Percentiles rank a stretch among this genome's conserved stretches.
phyloP scores from a whole-genome alignment of 2,329 filamentous ascomycete species.

The Aspergillus udagawae region DNA sequence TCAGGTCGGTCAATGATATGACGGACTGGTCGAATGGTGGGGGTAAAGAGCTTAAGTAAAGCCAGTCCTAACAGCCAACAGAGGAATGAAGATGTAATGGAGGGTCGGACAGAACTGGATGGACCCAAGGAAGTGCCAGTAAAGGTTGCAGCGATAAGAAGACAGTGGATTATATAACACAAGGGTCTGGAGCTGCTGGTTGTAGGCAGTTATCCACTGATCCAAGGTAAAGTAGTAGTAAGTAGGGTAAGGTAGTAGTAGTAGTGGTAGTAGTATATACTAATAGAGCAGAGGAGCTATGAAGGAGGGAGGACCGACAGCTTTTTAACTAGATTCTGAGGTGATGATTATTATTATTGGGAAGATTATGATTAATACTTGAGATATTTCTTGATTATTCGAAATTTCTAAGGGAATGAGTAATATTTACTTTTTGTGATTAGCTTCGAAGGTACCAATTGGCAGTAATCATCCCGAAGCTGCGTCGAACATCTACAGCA shows the following conservation, averaged over 20 bases:
- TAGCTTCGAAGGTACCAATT: background rate
- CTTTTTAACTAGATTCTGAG: background rate
- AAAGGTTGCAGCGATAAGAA: conserved; percentile 1
- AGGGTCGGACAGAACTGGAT: conserved; percentile 2
- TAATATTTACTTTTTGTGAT: background rate
- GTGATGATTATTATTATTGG: background rate
- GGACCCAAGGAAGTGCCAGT: background rate
- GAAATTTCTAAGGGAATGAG: background rate
- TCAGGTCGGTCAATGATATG: conserved; percentile 14
- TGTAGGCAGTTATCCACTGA: conserved; percentile 2
- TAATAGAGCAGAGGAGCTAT: background rate
- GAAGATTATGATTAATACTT: background rate
- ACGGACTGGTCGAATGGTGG: conserved; percentile 1
- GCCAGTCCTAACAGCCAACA: background rate
- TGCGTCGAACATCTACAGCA: background rate
- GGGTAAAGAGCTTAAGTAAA: background rate
- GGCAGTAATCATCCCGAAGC: background rate
- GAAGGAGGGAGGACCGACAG: background rate
- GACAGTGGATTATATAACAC: background rate
- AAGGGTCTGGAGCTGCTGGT: background rate
- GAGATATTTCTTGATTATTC: background rate
- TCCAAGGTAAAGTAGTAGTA: background rate
- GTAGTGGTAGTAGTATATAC: background rate
- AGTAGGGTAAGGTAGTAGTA: background rate
- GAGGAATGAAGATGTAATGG: conserved; percentile 6